These are phyloP conservation scores for Phialemoniopsis sp. DNA, from an alignment of 2,329 filamentous ascomycete species.

Conservation along the genomic window DNA sequence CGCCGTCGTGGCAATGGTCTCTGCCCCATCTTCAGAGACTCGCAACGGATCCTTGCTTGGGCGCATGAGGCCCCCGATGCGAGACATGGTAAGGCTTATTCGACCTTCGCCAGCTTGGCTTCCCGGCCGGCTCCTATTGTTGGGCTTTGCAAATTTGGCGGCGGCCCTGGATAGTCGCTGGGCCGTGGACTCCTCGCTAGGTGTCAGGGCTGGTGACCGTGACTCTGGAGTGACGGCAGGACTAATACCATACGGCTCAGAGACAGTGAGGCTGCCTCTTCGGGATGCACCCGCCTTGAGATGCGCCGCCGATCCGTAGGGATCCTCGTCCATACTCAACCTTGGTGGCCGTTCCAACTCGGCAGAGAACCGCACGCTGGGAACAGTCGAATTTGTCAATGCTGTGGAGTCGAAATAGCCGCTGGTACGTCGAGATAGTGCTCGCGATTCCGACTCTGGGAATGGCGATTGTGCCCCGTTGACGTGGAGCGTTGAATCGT, in stretches of 20 bases:
- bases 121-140: constrained; percentile 45
- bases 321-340: constrained; percentile 40
- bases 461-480: constrained; percentile 23
- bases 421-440: constrained; percentile 28
- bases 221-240: constrained; percentile 9
- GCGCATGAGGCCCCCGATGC: constrained; percentile 47
- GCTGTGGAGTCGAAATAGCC: constrained; percentile 40
- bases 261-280: constrained; percentile 46
- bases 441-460: constrained; percentile 6
- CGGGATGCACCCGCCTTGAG: constrained; percentile 30
- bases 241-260: constrained; percentile 23
- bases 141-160: constrained; percentile 43
- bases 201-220: constrained; percentile 35
- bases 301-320: constrained; percentile 19
- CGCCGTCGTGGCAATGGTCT: constrained; percentile 13
- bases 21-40: constrained; percentile 16
- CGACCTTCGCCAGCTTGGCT: constrained; percentile 57
- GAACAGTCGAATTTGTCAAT: constrained; percentile 27
- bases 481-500: constrained; percentile 41
- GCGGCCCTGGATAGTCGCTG: constrained; percentile 55
- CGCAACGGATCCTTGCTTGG: constrained; percentile 44
- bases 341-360: constrained; percentile 47
- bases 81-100: constrained; percentile 53
- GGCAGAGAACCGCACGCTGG: constrained; percentile 50
- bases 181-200: constrained; percentile 48